Evolutionary conservation across 2,329 filamentous ascomycete species (phyloP), one percentile per base, ranked within the genome.

Genomic region (Aspergillus versicolor): DNA sequence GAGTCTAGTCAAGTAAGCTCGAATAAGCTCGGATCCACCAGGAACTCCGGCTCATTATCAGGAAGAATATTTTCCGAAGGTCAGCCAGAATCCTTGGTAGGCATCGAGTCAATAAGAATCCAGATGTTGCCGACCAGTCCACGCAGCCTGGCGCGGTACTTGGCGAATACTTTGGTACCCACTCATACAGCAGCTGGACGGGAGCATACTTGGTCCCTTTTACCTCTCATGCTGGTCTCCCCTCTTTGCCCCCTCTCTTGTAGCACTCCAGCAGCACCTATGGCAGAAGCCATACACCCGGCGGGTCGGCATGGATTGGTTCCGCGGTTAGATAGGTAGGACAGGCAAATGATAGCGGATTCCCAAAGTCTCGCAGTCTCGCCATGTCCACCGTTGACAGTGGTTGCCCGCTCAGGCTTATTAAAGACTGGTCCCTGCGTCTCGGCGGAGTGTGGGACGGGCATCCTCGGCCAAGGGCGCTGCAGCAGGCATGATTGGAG

Each of bases 361-460:
- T 50, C 34, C 40, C 9, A 30, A 30, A 11, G 27, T 30, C 27
- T 30, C 27, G 9, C 27, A 30, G 27, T 30, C 27, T 30, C 27
- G 27, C 27, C 9, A 9, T 30, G 37, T 21, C 34, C 9, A 38
- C 22, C 38, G 32, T 30, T 30, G 9, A 30, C 53, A 21, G 40
- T 37, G 42, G 8, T 44, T 34, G 21, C 24, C 15, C 43, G 38
- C 24, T 40, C 49, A 57, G 50, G 52, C 27, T 9, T 30, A 66
- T 64, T 63, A 66, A 57, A 61, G 56, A 62, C 64, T 67, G 65
- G 69, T 64, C 65, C 64, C 64, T 69, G 66, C 65, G 57, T 64
- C 47, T 30, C 8, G 27, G 17, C 46, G 49, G 47, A 30, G 61
- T 46, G 65, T 68, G 42, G 50, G 54, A 67, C 66, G 24, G 52